Evolutionary conservation across 2,329 filamentous ascomycete genomes (phyloP).

Genomic region (Magnaporthiopsis rhizophila): DNA sequence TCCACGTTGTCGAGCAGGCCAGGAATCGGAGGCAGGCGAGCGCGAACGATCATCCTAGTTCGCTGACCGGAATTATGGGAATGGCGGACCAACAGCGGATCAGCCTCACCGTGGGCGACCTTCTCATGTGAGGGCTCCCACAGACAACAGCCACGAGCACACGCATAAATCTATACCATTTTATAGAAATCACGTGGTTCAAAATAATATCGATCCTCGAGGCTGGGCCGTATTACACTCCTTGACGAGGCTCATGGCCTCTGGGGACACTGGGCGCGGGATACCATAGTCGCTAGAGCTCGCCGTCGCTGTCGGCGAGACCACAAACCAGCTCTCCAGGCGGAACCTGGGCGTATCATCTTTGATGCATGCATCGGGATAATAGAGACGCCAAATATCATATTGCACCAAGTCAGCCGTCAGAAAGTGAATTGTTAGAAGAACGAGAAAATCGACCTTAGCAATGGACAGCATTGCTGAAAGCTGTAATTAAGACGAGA

Average conservation of each 20-base stretch:
- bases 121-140: neutral
- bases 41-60: neutral
- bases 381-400: neutral
- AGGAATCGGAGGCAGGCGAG: constrained; percentile 16
- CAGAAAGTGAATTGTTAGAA: no score
- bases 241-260: neutral
- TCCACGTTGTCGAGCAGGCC: constrained; percentile 45
- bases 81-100: neutral
- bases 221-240: neutral
- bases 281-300: neutral
- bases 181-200: neutral
- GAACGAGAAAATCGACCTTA: no score
- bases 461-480: no score
- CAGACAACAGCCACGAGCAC: neutral
- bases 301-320: neutral
- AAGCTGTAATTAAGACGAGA: no score
- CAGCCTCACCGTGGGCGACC: constrained; percentile 4
- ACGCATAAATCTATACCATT: neutral
- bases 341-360: neutral
- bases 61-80: neutral
- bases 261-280: neutral
- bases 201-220: neutral
- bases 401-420: neutral
- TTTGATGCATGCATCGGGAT: neutral
- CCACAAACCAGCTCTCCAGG: neutral